Evolutionary conservation across 345 rosid genomes (phyloP).

Genomic region (Eucalyptus sp.): DNA sequence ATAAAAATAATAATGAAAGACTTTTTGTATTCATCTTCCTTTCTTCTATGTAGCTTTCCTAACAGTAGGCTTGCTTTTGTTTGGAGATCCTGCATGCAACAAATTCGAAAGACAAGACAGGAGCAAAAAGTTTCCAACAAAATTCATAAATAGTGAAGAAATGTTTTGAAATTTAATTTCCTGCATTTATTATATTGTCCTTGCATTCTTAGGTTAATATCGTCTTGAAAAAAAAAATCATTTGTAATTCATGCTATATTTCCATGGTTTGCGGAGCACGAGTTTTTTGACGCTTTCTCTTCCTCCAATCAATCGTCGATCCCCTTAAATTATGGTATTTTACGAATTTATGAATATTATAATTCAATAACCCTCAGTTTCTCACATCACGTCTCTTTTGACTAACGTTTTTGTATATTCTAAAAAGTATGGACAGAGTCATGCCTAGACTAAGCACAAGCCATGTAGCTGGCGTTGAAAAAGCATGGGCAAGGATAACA

Average conservation of each 20-base stretch:
- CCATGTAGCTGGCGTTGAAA: background rate
- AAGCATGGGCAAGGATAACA: background rate
- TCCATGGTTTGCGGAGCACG: background rate
- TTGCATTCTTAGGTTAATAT: background rate
- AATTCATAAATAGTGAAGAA: background rate
- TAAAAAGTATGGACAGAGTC: background rate
- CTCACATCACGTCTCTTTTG: background rate
- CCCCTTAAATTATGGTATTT: background rate
- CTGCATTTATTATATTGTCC: background rate
- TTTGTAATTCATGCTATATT: background rate
- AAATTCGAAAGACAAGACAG: background rate
- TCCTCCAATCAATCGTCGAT: background rate
- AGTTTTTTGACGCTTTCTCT: background rate
- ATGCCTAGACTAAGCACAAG: background rate
- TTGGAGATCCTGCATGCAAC: background rate
- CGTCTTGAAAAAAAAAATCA: background rate
- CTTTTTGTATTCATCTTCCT: background rate
- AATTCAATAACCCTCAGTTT: background rate
- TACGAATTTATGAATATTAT: background rate
- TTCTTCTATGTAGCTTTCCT: background rate
- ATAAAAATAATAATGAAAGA: background rate
- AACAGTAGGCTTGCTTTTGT: background rate
- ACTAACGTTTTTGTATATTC: background rate
- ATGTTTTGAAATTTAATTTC: background rate
- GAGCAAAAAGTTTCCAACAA: background rate